Conservation (phyloP, 73 alveolate genomes). For the Paramecium sonneborni region DNA sequence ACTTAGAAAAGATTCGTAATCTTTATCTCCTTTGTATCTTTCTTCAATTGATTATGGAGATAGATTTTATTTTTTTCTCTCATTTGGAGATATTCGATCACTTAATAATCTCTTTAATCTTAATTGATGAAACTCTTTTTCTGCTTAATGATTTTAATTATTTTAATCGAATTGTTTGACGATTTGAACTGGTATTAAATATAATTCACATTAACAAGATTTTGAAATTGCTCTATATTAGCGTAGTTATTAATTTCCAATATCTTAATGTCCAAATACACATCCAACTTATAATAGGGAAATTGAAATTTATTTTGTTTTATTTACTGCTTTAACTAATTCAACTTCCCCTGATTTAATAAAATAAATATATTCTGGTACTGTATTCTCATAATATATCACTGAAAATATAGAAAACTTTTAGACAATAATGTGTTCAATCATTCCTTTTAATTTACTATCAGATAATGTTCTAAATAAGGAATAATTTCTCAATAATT, state of each 20-base stretch:
- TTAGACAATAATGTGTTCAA: conserved; percentile 2
- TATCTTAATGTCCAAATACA: conserved; percentile 51
- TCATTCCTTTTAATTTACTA: neutral
- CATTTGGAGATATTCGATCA: neutral
- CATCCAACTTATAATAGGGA: conserved; percentile 23
- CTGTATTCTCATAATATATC: conserved; percentile 34
- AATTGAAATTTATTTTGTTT: neutral
- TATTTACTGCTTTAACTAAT: neutral
- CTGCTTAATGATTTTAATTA: neutral
- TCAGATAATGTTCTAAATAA: neutral
- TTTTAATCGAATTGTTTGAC: neutral
- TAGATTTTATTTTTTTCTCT: neutral
- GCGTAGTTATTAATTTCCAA: neutral
- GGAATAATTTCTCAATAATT: neutral
- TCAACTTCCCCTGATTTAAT: conserved; percentile 46
- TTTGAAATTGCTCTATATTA: conserved; percentile 40
- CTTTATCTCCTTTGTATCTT: neutral
- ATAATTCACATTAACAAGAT: conserved; percentile 22
- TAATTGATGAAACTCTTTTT: neutral
- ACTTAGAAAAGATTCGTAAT: neutral
- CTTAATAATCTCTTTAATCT: conserved; percentile 20
- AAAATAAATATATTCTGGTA: conserved; percentile 26
- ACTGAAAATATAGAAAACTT: neutral
- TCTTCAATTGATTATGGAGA: conserved; percentile 19
- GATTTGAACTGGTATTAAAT: neutral